These are phyloP conservation scores for Amphibolis antarctica DNA, from an alignment of 106 monocot genomes.

Conservation along the genomic window DNA sequence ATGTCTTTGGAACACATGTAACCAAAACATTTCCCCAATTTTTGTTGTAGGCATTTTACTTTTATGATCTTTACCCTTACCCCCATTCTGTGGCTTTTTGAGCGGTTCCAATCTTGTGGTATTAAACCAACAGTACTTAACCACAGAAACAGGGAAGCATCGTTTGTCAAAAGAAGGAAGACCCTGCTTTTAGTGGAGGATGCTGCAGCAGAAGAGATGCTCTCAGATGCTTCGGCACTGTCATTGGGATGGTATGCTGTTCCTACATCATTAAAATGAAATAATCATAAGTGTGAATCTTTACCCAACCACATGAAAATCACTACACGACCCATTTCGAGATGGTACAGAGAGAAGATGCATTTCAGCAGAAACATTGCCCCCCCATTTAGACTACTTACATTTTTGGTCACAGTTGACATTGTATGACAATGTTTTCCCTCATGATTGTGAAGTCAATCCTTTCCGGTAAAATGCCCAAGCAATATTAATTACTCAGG, in stretches of 20 bases:
- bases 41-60: too few relatives aligned
- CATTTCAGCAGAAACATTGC: too few relatives aligned
- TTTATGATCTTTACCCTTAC: too few relatives aligned
- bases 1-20: too few relatives aligned
- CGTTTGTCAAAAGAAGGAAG: conserved; percentile 13
- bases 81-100: not conserved
- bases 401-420: not conserved
- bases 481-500: not conserved
- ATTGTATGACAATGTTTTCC: not conserved
- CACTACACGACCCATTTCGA: too few relatives aligned
- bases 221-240: conserved; percentile 18
- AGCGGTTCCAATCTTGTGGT: too few relatives aligned
- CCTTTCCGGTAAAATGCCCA: not conserved
- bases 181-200: conserved; percentile 2
- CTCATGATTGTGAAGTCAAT: not conserved
- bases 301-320: not conserved
- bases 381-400: not conserved
- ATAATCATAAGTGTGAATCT: not conserved
- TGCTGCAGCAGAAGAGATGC: conserved; percentile 25
- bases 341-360: too few relatives aligned
- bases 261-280: not conserved
- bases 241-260: conserved; percentile 28
- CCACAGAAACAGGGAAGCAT: conserved; percentile 8
- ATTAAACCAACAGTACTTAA: not conserved
- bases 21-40: too few relatives aligned